Evolutionary conservation across 2,329 filamentous ascomycete species (phyloP).

Genomic region (Nakataea oryzae): DNA sequence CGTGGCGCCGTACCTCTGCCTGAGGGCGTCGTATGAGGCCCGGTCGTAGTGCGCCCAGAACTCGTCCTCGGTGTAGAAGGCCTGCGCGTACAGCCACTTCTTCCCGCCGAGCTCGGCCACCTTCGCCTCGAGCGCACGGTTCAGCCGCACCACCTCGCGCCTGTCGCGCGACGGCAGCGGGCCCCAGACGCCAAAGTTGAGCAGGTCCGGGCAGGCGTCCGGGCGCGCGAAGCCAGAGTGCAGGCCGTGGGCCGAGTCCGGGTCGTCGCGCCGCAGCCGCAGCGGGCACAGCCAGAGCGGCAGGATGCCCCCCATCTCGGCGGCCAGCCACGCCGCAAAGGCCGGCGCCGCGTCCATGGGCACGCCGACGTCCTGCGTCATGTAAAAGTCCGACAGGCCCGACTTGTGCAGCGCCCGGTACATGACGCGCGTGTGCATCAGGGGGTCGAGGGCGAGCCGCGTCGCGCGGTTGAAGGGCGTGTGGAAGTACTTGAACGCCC

Average conservation of each 20-base stretch:
- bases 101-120: constrained; percentile 35
- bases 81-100: constrained; percentile 60
- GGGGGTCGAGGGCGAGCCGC: constrained; percentile 48
- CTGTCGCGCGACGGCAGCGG: constrained; percentile 26
- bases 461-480: constrained; percentile 56
- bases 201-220: constrained; percentile 18
- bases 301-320: constrained; percentile 31
- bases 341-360: constrained; percentile 29
- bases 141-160: constrained; percentile 37
- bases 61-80: constrained; percentile 56
- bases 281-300: constrained; percentile 48
- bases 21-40: constrained; percentile 45
- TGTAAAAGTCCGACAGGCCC: constrained; percentile 46
- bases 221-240: constrained; percentile 33
- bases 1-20: constrained; percentile 46
- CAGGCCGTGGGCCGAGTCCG: constrained; percentile 32
- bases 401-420: constrained; percentile 56
- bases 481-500: constrained; percentile 54
- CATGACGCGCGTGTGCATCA: constrained; percentile 54
- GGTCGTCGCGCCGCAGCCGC: constrained; percentile 27
- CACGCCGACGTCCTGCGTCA: constrained; percentile 54
- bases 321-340: constrained; percentile 38
- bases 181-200: constrained; percentile 58
- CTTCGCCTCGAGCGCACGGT: constrained; percentile 42
- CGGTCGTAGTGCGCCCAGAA: constrained; percentile 58